These are phyloP conservation scores for Datura wrightii DNA, from an alignment of 257 asterid genomes.

Conservation along the genomic window DNA sequence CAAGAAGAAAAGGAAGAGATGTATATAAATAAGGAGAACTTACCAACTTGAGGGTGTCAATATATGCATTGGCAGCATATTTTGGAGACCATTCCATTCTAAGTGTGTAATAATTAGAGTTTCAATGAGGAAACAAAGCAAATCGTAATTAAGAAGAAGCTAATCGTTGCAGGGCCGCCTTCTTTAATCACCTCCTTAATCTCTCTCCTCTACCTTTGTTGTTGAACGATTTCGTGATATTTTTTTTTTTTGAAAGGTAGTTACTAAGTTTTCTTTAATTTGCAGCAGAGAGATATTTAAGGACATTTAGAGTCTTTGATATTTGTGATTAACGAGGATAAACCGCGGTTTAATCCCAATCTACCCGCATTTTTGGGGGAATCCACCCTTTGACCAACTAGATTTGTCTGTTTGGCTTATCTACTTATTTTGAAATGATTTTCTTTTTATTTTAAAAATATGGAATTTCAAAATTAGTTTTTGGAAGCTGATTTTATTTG, in stretches of 20 bases:
- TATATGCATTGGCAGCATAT: conserved; percentile 67
- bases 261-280: background rate
- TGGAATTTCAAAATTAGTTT: background rate
- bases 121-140: background rate
- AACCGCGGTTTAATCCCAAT: background rate
- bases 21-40: background rate
- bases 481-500: background rate
- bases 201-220: background rate
- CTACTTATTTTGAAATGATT: background rate
- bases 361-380: background rate
- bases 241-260: background rate
- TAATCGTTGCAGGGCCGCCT: background rate
- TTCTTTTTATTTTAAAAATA: background rate
- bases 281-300: conserved; percentile 16
- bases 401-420: background rate
- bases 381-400: background rate
- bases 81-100: conserved; percentile 66
- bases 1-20: background rate
- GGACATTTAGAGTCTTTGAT: background rate
- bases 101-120: background rate
- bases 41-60: conserved; percentile 70
- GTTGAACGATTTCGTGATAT: background rate
- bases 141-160: background rate
- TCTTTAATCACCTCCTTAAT: conserved; percentile 8
- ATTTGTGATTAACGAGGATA: conserved; percentile 23